Evolutionary conservation across 2,329 filamentous ascomycete genomes (phyloP), one percentile per base, ranked within the genome.

Genomic region (Claviceps monticola): DNA sequence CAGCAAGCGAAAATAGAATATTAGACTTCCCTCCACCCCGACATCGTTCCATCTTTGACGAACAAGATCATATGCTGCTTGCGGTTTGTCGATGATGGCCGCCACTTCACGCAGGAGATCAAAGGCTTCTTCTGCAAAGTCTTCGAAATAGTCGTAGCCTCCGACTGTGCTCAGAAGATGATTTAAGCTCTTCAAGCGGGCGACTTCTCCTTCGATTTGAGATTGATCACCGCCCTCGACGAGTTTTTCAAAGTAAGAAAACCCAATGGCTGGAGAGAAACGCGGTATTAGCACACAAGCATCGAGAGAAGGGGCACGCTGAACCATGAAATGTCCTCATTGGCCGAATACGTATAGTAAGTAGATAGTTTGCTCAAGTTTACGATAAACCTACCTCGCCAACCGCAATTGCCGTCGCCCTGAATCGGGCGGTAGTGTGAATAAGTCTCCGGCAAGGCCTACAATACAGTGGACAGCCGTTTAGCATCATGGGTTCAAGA

Each of bases 391-490:
- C 73, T 76, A 96, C 91, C 93, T 84, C 91, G 81, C 91, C 93
- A 97, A 62, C 91, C 93, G 69, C 93, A 97, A 65, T 95, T 94
- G 54, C 93, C 93, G 70, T 97, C 91, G 50, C 93, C 91, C 67
- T 86, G 83, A 65, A 95, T 82, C 11, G 84, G 84, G 51, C 93
- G 87, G 64, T 91, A 95, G 64, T 89, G 83, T 19, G 88, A 86
- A 67, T 95, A 95, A 52, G 84, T 88, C 60, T 83, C 76, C 6
- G 89, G 85, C 51, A 98, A 76, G 19, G 83, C 78, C 89, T 95
- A 59, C 23, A 29, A 50, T 17, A 50, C 9, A 61, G 52, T 60
- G 53, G 49, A 50, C 48, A 38, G 14, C 21, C 21, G 8, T 49
- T 49, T 6, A 51, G 49, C 34, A 51, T 34, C 9, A n/a, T n/a